These are phyloP conservation scores for Phycomyces blakesleeanus DNA, from an alignment of 192 early-diverging fungal genomes.

Conservation along the genomic window DNA sequence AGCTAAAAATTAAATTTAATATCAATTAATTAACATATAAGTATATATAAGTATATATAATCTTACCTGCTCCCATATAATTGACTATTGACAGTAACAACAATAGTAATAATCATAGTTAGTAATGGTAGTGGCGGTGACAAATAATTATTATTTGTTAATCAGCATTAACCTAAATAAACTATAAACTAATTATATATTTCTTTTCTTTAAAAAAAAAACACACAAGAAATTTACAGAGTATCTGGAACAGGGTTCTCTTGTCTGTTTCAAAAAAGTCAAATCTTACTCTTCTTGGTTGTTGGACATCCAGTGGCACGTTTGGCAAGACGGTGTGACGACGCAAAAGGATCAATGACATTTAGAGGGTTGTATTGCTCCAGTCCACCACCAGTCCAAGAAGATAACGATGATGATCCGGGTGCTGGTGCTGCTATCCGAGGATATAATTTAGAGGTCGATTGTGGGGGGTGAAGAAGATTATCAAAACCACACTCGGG, in stretches of 20 bases:
- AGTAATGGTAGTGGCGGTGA: too few species aligned
- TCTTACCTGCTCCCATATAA: conserved; percentile 37
- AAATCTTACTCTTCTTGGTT: conserved; percentile 13
- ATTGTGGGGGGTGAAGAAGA: neutral
- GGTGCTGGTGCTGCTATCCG: neutral
- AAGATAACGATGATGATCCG: neutral
- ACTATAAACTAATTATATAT: too few species aligned
- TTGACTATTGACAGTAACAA: conserved; percentile 18
- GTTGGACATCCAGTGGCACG: conserved; percentile 9
- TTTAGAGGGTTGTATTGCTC: too few species aligned
- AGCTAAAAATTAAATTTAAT: too few species aligned
- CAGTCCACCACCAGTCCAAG: neutral
- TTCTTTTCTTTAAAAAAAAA: too few species aligned
- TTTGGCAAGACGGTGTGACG: neutral
- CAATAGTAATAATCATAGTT: neutral
- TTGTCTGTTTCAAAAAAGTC: too few species aligned
- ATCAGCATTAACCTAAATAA: too few species aligned
- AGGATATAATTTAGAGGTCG: neutral
- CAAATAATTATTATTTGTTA: too few species aligned
- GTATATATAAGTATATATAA: too few species aligned
- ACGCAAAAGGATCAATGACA: neutral
- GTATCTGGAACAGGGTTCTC: too few species aligned
- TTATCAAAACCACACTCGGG: conserved; percentile 23
- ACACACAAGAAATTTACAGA: too few species aligned
- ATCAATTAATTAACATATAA: too few species aligned